Evolutionary conservation across 352 stramenopile genomes (phyloP), one percentile per base, ranked within the genome.

Genomic region (Pythium coloratum): DNA sequence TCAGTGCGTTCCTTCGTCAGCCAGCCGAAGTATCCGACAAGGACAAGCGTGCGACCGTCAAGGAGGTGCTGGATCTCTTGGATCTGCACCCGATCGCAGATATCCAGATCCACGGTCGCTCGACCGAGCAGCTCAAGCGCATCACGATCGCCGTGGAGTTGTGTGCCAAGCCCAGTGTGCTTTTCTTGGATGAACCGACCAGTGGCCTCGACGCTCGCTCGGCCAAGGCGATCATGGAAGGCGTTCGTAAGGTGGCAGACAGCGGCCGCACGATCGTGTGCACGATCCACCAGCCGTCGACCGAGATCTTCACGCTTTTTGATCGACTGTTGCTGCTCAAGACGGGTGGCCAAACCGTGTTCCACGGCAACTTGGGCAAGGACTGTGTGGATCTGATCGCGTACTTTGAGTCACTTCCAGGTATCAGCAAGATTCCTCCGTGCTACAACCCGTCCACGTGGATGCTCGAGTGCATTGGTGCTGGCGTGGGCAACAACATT

Each of bases 101-200:
- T 38, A 51, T 64, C n/a, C 71, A 74, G 14, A 77, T 85, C 56
- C 75, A 70, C 46, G 72, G 72, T 7, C 14, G 64, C 20, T 78
- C 72, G 18, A 63, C 66, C 1, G 74, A 81, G 63, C 70, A 78
- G 55, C 36, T 75, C 38, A 84, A 84, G 66, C 74, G 76, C 14
- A 47, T 84, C 12, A 82, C 74, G 30, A 90, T 97, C 30, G 93
- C 83, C 28, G 85, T 98, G 8, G 93, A 98, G 53, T 73, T 98
- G 30, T 86, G 92, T 6, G 83, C 83, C 3, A 82, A 91, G 40
- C 80, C 91, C 16, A 80, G 75, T 20, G 65, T 97, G 13, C 60
- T 97, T 1, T 96, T 97, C 64, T 62, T 87, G 51, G 81, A 90
- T 53, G 81, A 90, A 28, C 80, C 81, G 2, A 89, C 80, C 0